Conservation (phyloP, 139 green algal genomes). For the Chlamydomonas sp. region DNA sequence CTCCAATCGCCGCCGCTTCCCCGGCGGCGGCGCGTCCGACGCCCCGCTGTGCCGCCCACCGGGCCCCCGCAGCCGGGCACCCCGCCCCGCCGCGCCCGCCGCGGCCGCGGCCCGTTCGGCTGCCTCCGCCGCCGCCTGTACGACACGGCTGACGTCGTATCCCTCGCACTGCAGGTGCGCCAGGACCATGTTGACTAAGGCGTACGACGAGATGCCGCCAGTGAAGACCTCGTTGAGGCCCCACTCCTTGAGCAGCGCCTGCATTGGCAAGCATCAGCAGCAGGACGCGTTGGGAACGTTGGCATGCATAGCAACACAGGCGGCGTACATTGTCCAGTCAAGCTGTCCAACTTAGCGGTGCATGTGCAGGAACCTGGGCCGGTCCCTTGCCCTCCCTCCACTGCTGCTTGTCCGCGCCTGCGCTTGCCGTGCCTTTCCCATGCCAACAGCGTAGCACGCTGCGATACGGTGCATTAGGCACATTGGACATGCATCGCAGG, state of each 20-base stretch:
- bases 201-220: conserved; percentile 74
- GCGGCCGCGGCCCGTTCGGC: background rate
- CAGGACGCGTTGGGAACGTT: conserved; percentile 63
- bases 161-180: conserved; percentile 76
- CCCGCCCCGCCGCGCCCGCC: background rate
- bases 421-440: too few species aligned
- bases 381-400: too few species aligned
- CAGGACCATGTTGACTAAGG: conserved; percentile 77
- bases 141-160: conserved; percentile 5
- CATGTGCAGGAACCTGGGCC: too few species aligned
- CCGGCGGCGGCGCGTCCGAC: background rate
- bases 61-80: background rate
- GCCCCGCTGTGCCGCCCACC: background rate
- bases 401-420: too few species aligned
- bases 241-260: conserved; percentile 45
- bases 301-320: background rate
- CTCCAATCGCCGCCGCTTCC: background rate
- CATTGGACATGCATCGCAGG: too few species aligned
- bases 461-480: too few species aligned
- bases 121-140: background rate
- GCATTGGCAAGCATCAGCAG: conserved; percentile 74
- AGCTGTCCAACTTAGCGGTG: too few species aligned
- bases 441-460: too few species aligned
- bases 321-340: background rate
- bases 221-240: conserved; percentile 82